Conservation (phyloP, 2,329 filamentous ascomycete genomes). For the Talaromyces amestolkiae region DNA sequence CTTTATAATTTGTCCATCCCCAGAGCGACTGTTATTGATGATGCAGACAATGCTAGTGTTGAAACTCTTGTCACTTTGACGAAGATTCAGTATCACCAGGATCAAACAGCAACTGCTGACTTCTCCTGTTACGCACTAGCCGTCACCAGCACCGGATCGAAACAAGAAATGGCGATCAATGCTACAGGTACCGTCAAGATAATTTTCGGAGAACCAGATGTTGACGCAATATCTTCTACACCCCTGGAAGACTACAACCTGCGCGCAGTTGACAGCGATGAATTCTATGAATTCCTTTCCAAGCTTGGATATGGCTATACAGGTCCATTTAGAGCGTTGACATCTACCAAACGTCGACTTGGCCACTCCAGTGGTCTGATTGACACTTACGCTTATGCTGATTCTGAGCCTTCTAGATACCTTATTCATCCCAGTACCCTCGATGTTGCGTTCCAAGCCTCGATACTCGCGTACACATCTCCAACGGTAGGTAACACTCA, state of each 20-base stretch:
- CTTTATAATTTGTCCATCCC: neutral
- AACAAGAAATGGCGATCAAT: neutral
- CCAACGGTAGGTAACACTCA: constrained; percentile 20
- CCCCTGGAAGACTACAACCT: neutral
- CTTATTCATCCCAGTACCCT: constrained; percentile 11
- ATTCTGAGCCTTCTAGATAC: neutral
- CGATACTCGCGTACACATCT: constrained; percentile 21
- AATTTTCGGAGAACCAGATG: neutral
- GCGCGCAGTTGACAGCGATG: constrained; percentile 22
- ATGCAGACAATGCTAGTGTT: neutral
- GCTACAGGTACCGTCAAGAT: constrained; percentile 5
- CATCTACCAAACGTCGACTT: constrained; percentile 12
- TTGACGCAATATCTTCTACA: neutral
- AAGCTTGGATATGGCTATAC: constrained; percentile 31
- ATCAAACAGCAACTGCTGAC: neutral
- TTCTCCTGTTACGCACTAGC: neutral
- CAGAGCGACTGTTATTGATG: neutral
- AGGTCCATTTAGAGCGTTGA: constrained; percentile 26
- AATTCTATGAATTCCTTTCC: constrained; percentile 28
- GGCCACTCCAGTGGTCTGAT: constrained; percentile 20
- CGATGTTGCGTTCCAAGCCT: constrained; percentile 13
- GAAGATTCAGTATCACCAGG: neutral
- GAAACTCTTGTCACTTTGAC: constrained; percentile 9
- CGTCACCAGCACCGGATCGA: neutral
- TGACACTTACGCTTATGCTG: neutral